Evolutionary conservation across 2,329 filamentous ascomycete species (phyloP).

Genomic region (Colletotrichum simmondsii): DNA sequence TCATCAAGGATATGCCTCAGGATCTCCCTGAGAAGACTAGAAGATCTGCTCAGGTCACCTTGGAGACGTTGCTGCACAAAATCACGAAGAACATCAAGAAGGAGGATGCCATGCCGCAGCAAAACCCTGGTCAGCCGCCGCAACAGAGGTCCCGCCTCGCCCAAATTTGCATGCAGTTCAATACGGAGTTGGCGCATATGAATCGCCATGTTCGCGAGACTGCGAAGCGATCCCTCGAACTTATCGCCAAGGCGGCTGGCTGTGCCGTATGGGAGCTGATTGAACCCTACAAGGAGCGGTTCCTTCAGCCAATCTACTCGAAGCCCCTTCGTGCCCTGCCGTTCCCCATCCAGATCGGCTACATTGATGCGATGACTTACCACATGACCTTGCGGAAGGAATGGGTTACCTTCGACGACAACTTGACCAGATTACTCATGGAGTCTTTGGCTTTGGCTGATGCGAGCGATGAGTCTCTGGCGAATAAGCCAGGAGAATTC

Average conservation of each 20-base stretch:
- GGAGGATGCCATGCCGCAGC: conserved; percentile 71
- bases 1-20: conserved; percentile 97
- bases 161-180: conserved; percentile 85
- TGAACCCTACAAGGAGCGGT: conserved; percentile 87
- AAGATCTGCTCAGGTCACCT: conserved; percentile 81
- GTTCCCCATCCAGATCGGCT: conserved; percentile 95
- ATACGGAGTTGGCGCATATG: conserved; percentile 92
- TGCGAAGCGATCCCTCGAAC: conserved; percentile 81
- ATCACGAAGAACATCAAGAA: conserved; percentile 85
- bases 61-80: conserved; percentile 81
- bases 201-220: conserved; percentile 94
- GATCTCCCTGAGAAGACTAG: conserved; percentile 93
- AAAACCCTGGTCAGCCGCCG: conserved; percentile 48
- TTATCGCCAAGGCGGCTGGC: conserved; percentile 81
- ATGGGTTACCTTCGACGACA: conserved; percentile 92
- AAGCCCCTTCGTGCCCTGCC: conserved; percentile 94
- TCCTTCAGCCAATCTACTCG: conserved; percentile 92
- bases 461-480: conserved; percentile 91
- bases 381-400: conserved; percentile 90
- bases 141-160: conserved; percentile 71
- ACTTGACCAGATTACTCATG: conserved; percentile 88
- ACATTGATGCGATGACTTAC: conserved; percentile 97
- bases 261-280: conserved; percentile 90
- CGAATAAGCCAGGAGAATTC: conserved; percentile 92
- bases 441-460: conserved; percentile 95